Percentiles rank a stretch among this genome's conserved stretches.
phyloP scores from a whole-genome alignment of 164 flowering plant genomes.

The Tinospora cordifolia region DNA sequence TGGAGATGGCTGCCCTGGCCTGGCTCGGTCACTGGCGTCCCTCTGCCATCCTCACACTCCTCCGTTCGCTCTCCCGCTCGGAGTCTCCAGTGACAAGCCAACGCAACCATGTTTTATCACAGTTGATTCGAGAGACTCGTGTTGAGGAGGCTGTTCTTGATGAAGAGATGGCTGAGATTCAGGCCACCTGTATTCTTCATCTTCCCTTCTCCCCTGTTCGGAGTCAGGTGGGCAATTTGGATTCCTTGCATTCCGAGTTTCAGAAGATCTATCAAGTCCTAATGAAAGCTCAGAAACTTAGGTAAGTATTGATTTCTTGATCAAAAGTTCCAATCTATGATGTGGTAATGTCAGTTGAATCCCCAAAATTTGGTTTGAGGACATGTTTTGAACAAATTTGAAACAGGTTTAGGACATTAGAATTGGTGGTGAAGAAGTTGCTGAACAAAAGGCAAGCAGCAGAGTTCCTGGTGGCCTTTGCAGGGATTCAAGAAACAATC shows the following conservation, averaged over 20 bases:
- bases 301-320: constrained; percentile 25
- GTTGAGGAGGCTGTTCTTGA: constrained; percentile 74
- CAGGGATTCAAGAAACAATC: constrained; percentile 49
- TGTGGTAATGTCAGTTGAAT: too few relatives aligned
- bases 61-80: constrained; percentile 26
- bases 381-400: background rate
- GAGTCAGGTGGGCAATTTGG: constrained; percentile 15
- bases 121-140: constrained; percentile 45
- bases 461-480: constrained; percentile 59
- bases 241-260: constrained; percentile 38
- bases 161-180: constrained; percentile 69
- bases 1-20: constrained; percentile 46
- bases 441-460: constrained; percentile 54
- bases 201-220: constrained; percentile 39
- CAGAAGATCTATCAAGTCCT: constrained; percentile 57
- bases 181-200: constrained; percentile 55
- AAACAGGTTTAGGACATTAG: constrained; percentile 56
- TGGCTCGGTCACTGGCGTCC: constrained; percentile 95
- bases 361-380: too few relatives aligned
- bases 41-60: constrained; percentile 45
- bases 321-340: background rate
- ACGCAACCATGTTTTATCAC: constrained; percentile 28
- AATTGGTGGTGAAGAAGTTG: constrained; percentile 55
- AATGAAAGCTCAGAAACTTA: constrained; percentile 62
- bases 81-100: too few relatives aligned